Evolutionary conservation across 257 asterid species (phyloP).

Genomic region (Coffea eugenioides): DNA sequence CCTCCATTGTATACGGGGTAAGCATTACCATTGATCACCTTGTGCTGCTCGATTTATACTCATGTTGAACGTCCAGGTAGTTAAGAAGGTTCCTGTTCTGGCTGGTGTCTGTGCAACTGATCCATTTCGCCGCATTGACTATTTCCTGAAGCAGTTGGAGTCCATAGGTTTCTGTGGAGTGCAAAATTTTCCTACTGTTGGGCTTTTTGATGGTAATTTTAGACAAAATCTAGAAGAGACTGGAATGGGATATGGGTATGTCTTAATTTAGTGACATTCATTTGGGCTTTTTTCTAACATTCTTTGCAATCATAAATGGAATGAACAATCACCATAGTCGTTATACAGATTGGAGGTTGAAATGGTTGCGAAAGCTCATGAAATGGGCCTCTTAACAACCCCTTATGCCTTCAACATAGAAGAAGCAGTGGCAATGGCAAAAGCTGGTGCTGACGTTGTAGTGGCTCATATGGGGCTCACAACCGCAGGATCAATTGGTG

Average conservation of each 20-base stretch:
- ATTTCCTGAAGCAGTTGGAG: slow-evolving; percentile 92
- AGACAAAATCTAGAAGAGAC: slow-evolving; percentile 94
- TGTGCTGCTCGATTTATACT: slow-evolving; percentile 3
- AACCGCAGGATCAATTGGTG: slow-evolving; percentile 92
- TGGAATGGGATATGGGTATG: slow-evolving; percentile 92
- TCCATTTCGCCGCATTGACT: slow-evolving; percentile 90
- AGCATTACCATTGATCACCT: neutral
- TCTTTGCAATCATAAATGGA: neutral
- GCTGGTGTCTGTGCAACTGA: slow-evolving; percentile 99
- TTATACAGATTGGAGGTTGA: slow-evolving; percentile 81
- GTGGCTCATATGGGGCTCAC: slow-evolving; percentile 99
- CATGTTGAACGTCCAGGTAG: slow-evolving; percentile 52
- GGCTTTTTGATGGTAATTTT: slow-evolving; percentile 90
- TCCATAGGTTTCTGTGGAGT: slow-evolving; percentile 89
- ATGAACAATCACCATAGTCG: slow-evolving; percentile 14
- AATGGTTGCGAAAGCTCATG: slow-evolving; percentile 90
- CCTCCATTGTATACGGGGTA: neutral
- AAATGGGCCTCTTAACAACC: slow-evolving; percentile 90
- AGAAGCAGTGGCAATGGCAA: slow-evolving; percentile 87
- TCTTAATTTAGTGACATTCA: neutral
- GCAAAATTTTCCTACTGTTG: slow-evolving; percentile 97
- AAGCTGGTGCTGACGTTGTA: slow-evolving; percentile 93
- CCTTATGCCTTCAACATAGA: slow-evolving; percentile 89
- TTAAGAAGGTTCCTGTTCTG: slow-evolving; percentile 83
- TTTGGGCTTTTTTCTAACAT: neutral